Evolutionary conservation across 495 filamentous ascomycete species (phyloP).

Genomic region (Echria macrotheca): DNA sequence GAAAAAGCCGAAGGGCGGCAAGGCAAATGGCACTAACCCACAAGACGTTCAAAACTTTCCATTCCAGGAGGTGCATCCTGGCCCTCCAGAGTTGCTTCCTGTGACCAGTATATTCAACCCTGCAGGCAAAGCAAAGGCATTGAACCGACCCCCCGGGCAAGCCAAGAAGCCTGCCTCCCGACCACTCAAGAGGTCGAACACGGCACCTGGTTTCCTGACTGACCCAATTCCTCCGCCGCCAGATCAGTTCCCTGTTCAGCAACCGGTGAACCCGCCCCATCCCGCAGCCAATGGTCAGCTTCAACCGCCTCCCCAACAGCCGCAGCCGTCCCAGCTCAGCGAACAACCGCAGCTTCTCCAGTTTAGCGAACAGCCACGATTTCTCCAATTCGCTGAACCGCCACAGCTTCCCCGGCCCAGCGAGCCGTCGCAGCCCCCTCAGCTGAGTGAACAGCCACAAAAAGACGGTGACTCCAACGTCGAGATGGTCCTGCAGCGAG

Average conservation of each 20-base stretch:
- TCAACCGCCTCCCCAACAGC: neutral
- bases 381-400: too few species aligned
- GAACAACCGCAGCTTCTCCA: too few species aligned
- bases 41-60: conserved; percentile 28
- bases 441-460: neutral
- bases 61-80: conserved; percentile 37
- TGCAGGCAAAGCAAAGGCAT: conserved; percentile 20
- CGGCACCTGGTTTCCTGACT: conserved; percentile 17
- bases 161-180: conserved; percentile 15
- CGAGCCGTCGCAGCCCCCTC: too few species aligned
- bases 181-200: conserved; percentile 23
- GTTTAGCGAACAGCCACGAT: too few species aligned
- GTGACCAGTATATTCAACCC: conserved; percentile 43
- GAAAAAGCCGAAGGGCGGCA: too few species aligned
- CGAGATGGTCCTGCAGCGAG: conserved; percentile 4
- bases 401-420: too few species aligned
- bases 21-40: conserved; percentile 7
- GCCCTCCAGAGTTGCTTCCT: conserved; percentile 40
- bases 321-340: too few species aligned
- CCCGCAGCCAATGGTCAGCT: neutral
- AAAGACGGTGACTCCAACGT: neutral
- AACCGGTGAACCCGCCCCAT: neutral
- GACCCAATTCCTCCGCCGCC: conserved; percentile 10
- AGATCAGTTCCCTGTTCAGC: conserved; percentile 4
- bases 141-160: conserved; percentile 17